Evolutionary conservation across 2,329 filamentous ascomycete species (phyloP).

Genomic region (Lecanoromycetidae sp.): DNA sequence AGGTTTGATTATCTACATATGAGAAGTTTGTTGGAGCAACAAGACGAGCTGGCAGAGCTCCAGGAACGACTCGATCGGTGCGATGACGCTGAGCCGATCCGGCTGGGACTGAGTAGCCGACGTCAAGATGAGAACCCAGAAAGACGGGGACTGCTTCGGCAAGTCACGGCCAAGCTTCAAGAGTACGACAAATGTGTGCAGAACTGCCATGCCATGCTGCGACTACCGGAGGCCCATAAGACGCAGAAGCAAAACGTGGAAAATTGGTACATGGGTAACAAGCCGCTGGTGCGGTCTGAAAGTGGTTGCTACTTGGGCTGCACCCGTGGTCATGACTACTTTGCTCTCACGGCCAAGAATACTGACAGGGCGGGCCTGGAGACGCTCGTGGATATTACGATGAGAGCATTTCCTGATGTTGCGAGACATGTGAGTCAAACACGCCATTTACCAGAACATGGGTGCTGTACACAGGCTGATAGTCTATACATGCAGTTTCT

Average conservation of each 20-base stretch:
- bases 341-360: slow-evolving; percentile 5
- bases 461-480: slow-evolving; percentile 1
- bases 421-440: slow-evolving; percentile 5
- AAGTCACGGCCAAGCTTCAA: slow-evolving; percentile 1
- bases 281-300: slow-evolving; percentile 9
- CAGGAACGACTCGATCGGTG: slow-evolving; percentile 3
- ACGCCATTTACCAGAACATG: neutral
- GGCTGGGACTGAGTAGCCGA: slow-evolving; percentile 3
- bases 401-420: slow-evolving; percentile 4
- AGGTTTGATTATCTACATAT: slow-evolving; percentile 10
- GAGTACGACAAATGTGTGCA: slow-evolving; percentile 3
- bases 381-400: slow-evolving; percentile 7
- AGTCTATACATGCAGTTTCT: neutral
- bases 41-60: slow-evolving; percentile 11
- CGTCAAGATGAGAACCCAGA: neutral
- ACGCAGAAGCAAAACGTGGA: slow-evolving; percentile 7
- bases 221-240: slow-evolving; percentile 1
- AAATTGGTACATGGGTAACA: slow-evolving; percentile 7
- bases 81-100: slow-evolving; percentile 3
- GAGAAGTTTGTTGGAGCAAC: slow-evolving; percentile 3
- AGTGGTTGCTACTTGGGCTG: slow-evolving; percentile 7
- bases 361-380: slow-evolving; percentile 7
- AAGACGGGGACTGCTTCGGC: slow-evolving; percentile 3
- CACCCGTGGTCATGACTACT: slow-evolving; percentile 7
- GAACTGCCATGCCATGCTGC: slow-evolving; percentile 4